Evolutionary conservation across 2,329 filamentous ascomycete species (phyloP).

Genomic region (Leptographium flavum): DNA sequence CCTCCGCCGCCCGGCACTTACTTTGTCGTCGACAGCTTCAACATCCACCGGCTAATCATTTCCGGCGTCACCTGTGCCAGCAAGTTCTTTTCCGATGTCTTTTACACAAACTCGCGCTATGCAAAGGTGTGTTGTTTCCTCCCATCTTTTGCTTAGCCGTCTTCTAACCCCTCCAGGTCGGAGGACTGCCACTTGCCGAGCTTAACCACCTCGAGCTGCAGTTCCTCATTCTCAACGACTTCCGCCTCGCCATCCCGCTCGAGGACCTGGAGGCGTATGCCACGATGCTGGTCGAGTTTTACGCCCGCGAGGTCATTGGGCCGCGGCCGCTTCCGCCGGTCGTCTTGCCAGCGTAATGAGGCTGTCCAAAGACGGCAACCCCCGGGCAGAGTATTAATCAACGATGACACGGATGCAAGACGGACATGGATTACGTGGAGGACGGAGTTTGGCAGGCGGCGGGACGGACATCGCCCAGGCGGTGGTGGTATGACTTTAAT

Average conservation of each 20-base stretch:
- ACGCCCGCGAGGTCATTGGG: conserved; percentile 71
- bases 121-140: conserved; percentile 59
- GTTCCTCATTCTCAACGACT: conserved; percentile 91
- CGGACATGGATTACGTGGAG: neutral
- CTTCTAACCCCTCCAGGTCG: conserved; percentile 47
- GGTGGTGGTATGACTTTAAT: neutral
- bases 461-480: neutral
- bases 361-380: too few species aligned
- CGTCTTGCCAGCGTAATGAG: neutral
- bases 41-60: conserved; percentile 93
- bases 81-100: conserved; percentile 98
- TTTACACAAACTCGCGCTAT: conserved; percentile 98
- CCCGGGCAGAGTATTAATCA: neutral
- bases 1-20: conserved; percentile 28
- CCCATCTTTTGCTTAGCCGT: neutral
- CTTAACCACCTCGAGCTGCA: conserved; percentile 94
- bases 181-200: conserved; percentile 79
- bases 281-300: conserved; percentile 97
- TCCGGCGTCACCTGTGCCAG: conserved; percentile 95
- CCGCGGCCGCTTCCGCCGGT: conserved; percentile 15
- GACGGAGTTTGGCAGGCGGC: neutral
- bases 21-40: conserved; percentile 97
- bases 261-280: conserved; percentile 95
- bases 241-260: conserved; percentile 79
- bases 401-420: neutral